phyloP scores from a whole-genome alignment of 129 eudicot genomes.

The Heracleum sosnowskyi region DNA sequence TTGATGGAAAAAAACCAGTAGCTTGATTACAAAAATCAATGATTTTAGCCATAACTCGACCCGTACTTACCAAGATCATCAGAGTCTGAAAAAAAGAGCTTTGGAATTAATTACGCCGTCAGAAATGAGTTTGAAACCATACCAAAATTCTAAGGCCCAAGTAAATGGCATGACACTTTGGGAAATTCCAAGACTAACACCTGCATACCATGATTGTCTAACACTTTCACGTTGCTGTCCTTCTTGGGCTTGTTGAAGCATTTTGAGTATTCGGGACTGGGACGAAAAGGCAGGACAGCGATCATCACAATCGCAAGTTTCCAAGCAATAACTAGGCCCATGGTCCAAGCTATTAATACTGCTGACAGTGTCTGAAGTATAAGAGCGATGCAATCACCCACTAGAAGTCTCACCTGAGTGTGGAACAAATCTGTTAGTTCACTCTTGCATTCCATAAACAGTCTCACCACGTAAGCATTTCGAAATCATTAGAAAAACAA shows the following conservation, averaged over 20 bases:
- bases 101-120: constrained; percentile 48
- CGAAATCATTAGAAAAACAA: no score
- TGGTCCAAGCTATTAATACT: constrained; percentile 51
- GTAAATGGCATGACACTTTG: constrained; percentile 46
- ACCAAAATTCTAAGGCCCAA: constrained; percentile 82
- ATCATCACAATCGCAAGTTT: constrained; percentile 70
- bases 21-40: no score
- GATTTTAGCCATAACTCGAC: constrained; percentile 67
- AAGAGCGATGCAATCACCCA: constrained; percentile 66
- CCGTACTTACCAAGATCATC: constrained; percentile 62
- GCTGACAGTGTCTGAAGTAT: constrained; percentile 59
- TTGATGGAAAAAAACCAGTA: constrained; percentile 75
- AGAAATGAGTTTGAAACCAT: constrained; percentile 59
- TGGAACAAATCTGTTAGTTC: background rate
- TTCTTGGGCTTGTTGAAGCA: constrained; percentile 66
- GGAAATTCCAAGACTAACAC: constrained; percentile 63
- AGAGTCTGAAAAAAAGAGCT: constrained; percentile 54
- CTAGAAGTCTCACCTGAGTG: constrained; percentile 67
- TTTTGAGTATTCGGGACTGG: constrained; percentile 59
- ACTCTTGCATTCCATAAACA: background rate
- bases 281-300: constrained; percentile 65
- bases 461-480: background rate
- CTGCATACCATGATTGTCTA: constrained; percentile 81
- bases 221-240: constrained; percentile 56
- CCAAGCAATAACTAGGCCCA: constrained; percentile 81